Base-by-base conservation (phyloP, 2,329 filamentous ascomycete species). In the Talaromyces albobiverticillius region DNA sequence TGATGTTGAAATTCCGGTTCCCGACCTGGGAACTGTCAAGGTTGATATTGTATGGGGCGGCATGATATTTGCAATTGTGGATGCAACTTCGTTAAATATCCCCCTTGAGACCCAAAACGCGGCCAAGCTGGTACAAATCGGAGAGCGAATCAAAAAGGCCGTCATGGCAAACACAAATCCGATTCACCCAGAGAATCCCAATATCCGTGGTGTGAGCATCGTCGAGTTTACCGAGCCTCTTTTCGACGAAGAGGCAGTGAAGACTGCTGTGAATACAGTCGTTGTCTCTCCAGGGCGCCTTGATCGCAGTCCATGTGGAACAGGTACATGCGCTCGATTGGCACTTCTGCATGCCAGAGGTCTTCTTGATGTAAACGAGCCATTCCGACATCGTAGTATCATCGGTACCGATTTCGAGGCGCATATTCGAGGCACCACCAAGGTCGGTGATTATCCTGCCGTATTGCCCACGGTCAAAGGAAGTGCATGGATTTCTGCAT, bases 21-120 rank as follows among this genome's bases (percentile, higher is more conserved):
- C 72, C 0, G 76, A 69, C 0, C 18, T 79, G 0, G 76, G 75
- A 0, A 63, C 53, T 4, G 58, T 78, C 2, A 57, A 49, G 0
- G 71, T 78, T 2, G 76, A 79, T 51, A 65, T 79, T 46, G 76
- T 73, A 13, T 79, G 71, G 64, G 76, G 76, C 6, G 76, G 76
- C 1, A 77, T 76, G 76, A 68, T 71, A 57, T 79, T 74, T 51
- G 71, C 64, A 2, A 46, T 79, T 8, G 73, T 78, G 0, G 72
- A 77, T 48, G 72, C 68, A 0, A 62, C 61, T 1, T 67, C 70
- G 0, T 55, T 76, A 2, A 71, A 72, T 0, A 53, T 77, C 5
- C 53, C 53, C 7, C 62, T 79, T 16, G 60, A 67, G 18, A 67
- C 67, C 41, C 55, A 62, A 18, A 47, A 72, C 40, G 69, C 67